Base-by-base conservation (phyloP, 345 rosid species). In the Rhizophora mangle region DNA sequence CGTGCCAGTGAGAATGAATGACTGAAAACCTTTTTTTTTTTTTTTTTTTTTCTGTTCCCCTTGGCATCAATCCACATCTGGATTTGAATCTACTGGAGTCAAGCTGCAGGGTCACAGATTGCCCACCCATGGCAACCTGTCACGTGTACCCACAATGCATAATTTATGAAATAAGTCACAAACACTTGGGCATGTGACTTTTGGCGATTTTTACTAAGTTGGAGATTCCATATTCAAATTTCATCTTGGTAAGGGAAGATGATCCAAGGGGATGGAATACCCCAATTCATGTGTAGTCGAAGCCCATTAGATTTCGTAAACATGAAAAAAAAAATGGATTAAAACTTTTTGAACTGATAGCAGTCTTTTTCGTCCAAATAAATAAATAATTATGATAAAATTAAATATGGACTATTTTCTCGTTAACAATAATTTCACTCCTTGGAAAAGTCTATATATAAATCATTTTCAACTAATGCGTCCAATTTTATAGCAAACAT, bases 1-100 rank as follows among this genome's bases (percentile, higher is more conserved):
- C 57, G 71, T 53, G 57, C 69, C 79, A 79, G 15, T 56, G 29
- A 56, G 26, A 49, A 63, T 27, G 69, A 72, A 65, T 62, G 70
- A 69, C 77, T 57, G 24, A 21, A 46, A 73, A 13, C 37, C 56
- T 27, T 27, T 59, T 72, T 6, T 26, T 8, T 20, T 29, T 27
- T 32, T 1, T 13, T 54, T 69, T 55, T 21, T 15, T 51, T 19
- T 51, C 55, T 10, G 22, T 19, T 22, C 60, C 26, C 29, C 30
- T 10, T 43, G 49, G 60, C 34, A 53, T 26, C 29, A 68, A 59
- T 58, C 11, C 71, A 68, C 20, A 58, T 30, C 53, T n/a, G 18
- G 49, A 43, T 43, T 43, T 43, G 49, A 43, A 43, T 43, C 24
- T 19, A 26, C 1, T 64, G 57, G 68, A 64, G 21, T 64, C 63